Conservation (phyloP, 2,329 filamentous ascomycete genomes). For the Fusarium clavum region DNA sequence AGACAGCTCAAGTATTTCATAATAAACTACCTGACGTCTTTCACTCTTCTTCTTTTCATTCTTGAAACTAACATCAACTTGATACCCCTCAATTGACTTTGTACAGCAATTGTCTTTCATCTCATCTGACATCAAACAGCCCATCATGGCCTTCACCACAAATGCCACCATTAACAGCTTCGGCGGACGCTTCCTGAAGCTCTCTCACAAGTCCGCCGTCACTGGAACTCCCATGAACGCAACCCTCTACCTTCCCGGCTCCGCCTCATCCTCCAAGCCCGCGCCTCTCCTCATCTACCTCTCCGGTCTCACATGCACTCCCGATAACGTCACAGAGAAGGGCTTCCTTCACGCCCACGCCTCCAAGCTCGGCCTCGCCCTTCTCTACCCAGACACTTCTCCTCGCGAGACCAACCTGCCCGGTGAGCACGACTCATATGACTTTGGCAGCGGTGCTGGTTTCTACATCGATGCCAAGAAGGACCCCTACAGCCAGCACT, state of each 20-base stretch:
- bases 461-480: slow-evolving; percentile 93
- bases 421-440: slow-evolving; percentile 88
- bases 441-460: slow-evolving; percentile 91
- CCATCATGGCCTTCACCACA: slow-evolving; percentile 84
- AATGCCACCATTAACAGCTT: slow-evolving; percentile 91
- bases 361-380: slow-evolving; percentile 83
- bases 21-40: slow-evolving; percentile 20
- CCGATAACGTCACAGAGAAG: slow-evolving; percentile 83
- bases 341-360: slow-evolving; percentile 93
- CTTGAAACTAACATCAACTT: not conserved
- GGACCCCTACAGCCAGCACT: slow-evolving; percentile 79
- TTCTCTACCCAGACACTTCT: slow-evolving; percentile 95
- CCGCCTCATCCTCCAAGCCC: slow-evolving; percentile 64
- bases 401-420: slow-evolving; percentile 84
- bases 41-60: not conserved
- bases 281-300: slow-evolving; percentile 93
- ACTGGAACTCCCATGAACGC: slow-evolving; percentile 92
- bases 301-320: slow-evolving; percentile 93
- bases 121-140: slow-evolving; percentile 7
- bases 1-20: slow-evolving; percentile 25
- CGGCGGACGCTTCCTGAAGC: slow-evolving; percentile 94
- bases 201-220: slow-evolving; percentile 82
- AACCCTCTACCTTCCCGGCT: slow-evolving; percentile 89
- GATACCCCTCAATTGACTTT: slow-evolving; percentile 11
- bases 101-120: not conserved